Conservation (phyloP, 2,329 filamentous ascomycete genomes). For the Cordyceps cicadae region DNA sequence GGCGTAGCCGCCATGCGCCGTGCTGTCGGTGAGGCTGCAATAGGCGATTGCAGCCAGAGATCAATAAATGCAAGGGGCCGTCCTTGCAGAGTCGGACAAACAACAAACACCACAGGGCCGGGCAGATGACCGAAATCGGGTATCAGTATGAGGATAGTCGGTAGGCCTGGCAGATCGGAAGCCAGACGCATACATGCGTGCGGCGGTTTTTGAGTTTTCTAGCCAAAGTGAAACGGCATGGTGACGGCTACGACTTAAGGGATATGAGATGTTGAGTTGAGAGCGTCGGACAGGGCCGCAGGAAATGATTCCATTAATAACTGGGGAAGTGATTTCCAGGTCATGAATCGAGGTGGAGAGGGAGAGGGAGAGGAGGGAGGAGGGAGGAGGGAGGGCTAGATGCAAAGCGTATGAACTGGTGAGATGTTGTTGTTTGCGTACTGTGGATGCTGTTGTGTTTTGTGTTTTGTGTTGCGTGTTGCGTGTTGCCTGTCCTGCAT, state of each 20-base stretch:
- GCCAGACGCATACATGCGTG: neutral
- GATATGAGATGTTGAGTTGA: too few relatives aligned
- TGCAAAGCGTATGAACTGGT: neutral
- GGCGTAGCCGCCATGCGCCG: neutral
- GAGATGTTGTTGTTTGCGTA: neutral
- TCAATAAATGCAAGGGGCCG: neutral
- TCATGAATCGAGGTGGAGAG: neutral
- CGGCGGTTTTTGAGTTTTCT: neutral
- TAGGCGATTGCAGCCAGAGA: neutral
- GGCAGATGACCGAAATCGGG: neutral
- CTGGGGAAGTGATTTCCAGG: neutral
- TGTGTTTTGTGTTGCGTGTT: too few relatives aligned
- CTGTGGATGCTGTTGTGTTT: too few relatives aligned
- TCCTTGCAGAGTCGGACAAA: neutral
- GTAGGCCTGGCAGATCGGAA: neutral
- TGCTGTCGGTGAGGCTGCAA: too few relatives aligned
- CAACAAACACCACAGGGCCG: neutral
- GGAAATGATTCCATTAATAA: neutral
- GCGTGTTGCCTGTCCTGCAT: too few relatives aligned
- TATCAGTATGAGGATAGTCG: neutral
- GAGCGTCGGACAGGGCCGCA: neutral
- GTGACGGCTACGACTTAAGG: neutral
- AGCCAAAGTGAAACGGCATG: neutral
- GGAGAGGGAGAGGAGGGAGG: too few relatives aligned
- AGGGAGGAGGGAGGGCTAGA: neutral